Evolutionary conservation across 139 green algal genomes (phyloP).

Genomic region (Zygnema cylindricum): DNA sequence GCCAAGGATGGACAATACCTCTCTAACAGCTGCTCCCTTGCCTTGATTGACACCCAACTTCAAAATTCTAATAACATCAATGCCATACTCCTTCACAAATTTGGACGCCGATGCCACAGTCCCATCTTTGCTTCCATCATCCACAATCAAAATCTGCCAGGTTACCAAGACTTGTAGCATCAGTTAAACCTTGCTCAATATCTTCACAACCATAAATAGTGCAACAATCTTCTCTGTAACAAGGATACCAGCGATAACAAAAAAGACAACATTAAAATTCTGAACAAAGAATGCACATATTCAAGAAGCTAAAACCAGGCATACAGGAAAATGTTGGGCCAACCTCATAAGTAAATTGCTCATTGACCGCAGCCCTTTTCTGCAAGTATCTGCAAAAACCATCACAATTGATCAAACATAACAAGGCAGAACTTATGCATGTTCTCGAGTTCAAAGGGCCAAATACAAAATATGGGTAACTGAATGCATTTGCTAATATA

Average conservation of each 20-base stretch:
- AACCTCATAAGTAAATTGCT: conserved; percentile 27
- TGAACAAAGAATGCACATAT: neutral
- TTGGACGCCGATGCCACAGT: conserved; percentile 73
- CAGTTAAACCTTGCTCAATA: too few species aligned
- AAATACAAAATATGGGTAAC: too few species aligned
- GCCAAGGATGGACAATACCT: conserved; percentile 30
- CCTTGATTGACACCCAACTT: conserved; percentile 79
- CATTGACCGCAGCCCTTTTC: neutral
- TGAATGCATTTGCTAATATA: too few species aligned
- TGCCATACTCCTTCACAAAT: conserved; percentile 71
- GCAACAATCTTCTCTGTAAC: neutral
- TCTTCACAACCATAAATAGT: conserved; percentile 13
- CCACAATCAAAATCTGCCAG: conserved; percentile 89
- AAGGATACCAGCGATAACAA: neutral
- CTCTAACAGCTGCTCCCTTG: conserved; percentile 72
- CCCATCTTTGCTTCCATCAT: conserved; percentile 90
- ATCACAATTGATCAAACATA: too few species aligned
- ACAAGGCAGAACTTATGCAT: too few species aligned
- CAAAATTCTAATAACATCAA: conserved; percentile 82
- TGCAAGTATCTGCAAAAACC: conserved; percentile 15
- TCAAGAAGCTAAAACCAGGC: conserved; percentile 6
- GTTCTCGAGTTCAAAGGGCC: too few species aligned
- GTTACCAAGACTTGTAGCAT: too few species aligned
- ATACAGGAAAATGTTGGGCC: neutral
- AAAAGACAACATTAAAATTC: conserved; percentile 1